A percentile compares a stretch with the other conserved stretches of the same genome.
Evolutionary conservation across 331 rosid species (phyloP).

Genomic region (Acacia pycnantha): DNA sequence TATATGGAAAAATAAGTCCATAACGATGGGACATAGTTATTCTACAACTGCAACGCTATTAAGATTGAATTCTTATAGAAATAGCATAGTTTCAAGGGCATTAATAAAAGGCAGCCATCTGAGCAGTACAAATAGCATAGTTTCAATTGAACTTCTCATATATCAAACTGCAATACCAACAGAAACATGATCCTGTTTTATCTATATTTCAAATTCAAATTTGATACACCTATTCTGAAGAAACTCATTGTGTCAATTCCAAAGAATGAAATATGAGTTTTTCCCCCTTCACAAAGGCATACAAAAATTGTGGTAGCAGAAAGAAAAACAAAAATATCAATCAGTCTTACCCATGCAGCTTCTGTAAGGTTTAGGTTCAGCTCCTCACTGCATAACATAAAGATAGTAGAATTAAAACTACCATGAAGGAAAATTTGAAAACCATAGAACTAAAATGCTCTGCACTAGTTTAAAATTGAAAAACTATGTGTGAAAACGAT

Average conservation of each 20-base stretch:
- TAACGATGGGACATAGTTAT: background rate
- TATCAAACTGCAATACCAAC: background rate
- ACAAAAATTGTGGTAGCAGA: constrained; percentile 13
- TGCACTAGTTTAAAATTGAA: background rate
- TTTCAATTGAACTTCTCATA: background rate
- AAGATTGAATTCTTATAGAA: background rate
- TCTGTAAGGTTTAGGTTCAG: constrained; percentile 83
- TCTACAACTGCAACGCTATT: background rate
- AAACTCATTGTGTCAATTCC: background rate
- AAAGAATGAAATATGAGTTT: background rate
- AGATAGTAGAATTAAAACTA: constrained; percentile 32
- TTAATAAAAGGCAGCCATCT: background rate
- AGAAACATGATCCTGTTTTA: constrained; percentile 5
- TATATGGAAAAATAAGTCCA: background rate
- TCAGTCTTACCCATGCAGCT: constrained; percentile 88
- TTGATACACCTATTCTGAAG: background rate
- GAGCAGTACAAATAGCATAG: background rate
- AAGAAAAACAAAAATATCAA: constrained; percentile 4
- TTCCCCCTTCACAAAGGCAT: background rate
- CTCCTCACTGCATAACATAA: constrained; percentile 77
- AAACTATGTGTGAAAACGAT: background rate
- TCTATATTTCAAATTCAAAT: background rate
- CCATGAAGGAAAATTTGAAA: constrained; percentile 12
- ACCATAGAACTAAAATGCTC: constrained; percentile 7
- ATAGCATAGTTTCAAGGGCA: background rate